phyloP scores from a whole-genome alignment of 305 asterid genomes.

The Fraxinus velutina region DNA sequence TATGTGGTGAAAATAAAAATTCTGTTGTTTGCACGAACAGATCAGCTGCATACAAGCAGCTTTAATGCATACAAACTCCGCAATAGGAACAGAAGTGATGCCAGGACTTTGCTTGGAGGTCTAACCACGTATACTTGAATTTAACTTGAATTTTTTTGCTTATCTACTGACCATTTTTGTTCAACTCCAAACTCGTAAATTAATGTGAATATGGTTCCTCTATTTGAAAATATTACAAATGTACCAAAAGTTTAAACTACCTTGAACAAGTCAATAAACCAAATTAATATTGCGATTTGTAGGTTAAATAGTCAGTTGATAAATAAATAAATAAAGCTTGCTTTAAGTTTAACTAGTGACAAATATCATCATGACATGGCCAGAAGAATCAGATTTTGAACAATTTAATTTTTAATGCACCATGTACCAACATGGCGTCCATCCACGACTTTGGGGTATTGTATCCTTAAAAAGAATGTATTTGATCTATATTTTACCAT shows the following conservation, averaged over 20 bases:
- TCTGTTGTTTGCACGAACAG: neutral
- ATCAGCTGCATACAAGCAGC: neutral
- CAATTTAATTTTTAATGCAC: neutral
- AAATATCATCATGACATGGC: neutral
- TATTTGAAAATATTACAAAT: neutral
- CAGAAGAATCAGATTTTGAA: neutral
- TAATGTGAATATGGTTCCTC: neutral
- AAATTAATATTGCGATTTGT: neutral
- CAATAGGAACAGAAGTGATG: neutral
- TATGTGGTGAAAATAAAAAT: neutral
- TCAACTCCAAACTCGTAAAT: constrained; percentile 1
- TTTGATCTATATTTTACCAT: neutral
- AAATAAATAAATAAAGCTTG: neutral
- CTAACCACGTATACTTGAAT: neutral
- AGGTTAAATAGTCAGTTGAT: neutral
- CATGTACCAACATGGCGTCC: neutral
- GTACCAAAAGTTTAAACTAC: neutral
- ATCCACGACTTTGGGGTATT: neutral
- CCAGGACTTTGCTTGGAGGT: neutral
- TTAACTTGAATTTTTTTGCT: neutral
- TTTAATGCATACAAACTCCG: neutral
- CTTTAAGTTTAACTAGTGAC: neutral
- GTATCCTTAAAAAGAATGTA: neutral
- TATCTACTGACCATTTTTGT: neutral
- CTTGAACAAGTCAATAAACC: neutral